Evolutionary conservation across 768 basidiomycete species (phyloP), one percentile per base, ranked within the genome.

Genomic region (Hypholoma sublateritium): DNA sequence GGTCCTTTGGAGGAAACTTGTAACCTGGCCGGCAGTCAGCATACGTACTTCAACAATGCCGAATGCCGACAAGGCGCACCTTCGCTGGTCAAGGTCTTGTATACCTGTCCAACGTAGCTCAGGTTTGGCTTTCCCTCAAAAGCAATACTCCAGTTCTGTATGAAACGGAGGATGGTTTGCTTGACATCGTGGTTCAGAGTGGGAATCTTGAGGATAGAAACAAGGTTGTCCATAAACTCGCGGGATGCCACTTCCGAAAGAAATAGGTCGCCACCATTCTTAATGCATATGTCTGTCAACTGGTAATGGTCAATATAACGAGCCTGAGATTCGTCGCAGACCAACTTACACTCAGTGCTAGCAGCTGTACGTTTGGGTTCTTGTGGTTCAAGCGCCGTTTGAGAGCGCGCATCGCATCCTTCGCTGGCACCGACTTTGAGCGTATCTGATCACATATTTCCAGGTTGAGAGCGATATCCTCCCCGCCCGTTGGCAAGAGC

Each of bases 391-490:
- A 77, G 49, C 95, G 83, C 22, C 87, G 83, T 73, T 94, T 94
- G 67, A 99, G 78, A 17, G 89, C 85, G 56, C 88, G 88, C 87
- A 95, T 91, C 4, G 96, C 89, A 58, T 89, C 86, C 73, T 89
- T 90, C 16, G 95, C 87, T 16, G 84, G 82, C 0, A 89, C 88
- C 41, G 89, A 84, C 77, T 96, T 95, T 5, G 93, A 93, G 53
- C 95, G 86, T 69, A 99, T 95, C 72, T 95, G 89, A 74, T 99
- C 97, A 62, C 93, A 94, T 78, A 98, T 93, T 70, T 98, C 94
- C 57, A 99, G 89, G 65, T 90, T 90, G 61, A 94, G 80, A 8
- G 94, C 93, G 37, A 98, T 94, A 71, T 98, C 93, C 69, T 95
- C 93, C 51, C 85, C 76, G 24, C 89, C 90, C 46, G 85, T 80